Base-by-base conservation (phyloP, 176 grass and related monocot species). In the Cenchrus purpureus region DNA sequence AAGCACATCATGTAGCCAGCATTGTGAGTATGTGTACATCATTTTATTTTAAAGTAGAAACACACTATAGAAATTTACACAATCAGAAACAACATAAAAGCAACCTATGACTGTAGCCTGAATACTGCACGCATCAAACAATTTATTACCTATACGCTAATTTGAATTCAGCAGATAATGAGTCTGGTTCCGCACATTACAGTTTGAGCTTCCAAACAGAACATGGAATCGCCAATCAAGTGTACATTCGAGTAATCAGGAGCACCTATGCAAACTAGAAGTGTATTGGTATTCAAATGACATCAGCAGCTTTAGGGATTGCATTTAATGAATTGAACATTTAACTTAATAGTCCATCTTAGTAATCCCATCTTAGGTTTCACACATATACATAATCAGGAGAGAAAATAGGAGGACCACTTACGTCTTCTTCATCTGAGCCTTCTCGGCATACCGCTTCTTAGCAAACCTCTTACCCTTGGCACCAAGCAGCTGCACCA, bases 401-500 rank as follows among this genome's bases (percentile, higher is more conserved):
- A 74, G 2, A 50, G 20, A 50, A 45, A 46, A 78, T 3, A 53
- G 9, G 7, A 10, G 3, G 54, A 56, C 3, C 34, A 67, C 90
- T 92, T 98, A 98, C 95, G 91, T 98, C 82, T 88, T 98, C 87
- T 98, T 98, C 95, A 98, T 77, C 80, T 91, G 82, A 8, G 91
- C 95, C 93, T 98, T 95, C 87, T 98, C 93, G 2, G 89, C 80
- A 77, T 98, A 98, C 32, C 91, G 87, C 70, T 98, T 95, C 89
- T 93, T 93, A 28, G 95, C 91, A 32, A 98, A 93, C 87, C 89
- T 85, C 77, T 98, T 98, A 11, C 91, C 95, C 81, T 98, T 95
- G 61, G 94, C 91, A 50, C 95, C 95, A 15, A 98, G 65, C 66
- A 85, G 29, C 92, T 95, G 65, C 22, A 77, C 19, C 29, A 61